These are phyloP conservation scores for Diaporthe eres DNA, from an alignment of 2,329 filamentous ascomycete genomes.

Conservation along the genomic window DNA sequence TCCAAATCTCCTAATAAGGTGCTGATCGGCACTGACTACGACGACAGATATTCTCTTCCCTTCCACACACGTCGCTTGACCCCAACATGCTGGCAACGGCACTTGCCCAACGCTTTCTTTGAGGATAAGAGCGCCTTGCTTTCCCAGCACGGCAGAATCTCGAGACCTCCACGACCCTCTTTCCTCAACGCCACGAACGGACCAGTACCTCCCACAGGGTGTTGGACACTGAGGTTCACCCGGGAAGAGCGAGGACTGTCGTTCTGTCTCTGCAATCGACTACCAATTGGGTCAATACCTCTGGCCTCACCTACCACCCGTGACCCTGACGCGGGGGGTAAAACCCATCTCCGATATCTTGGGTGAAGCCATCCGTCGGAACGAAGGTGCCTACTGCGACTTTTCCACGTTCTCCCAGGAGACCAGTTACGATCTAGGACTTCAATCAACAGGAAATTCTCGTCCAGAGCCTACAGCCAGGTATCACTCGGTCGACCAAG, in stretches of 20 bases:
- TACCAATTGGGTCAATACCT: not conserved
- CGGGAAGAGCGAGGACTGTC: not conserved
- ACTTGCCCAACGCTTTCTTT: not conserved
- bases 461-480: not conserved
- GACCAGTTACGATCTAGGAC: not conserved
- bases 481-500: not conserved
- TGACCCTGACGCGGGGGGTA: not conserved
- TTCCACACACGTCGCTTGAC: not conserved
- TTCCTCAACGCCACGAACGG: not conserved
- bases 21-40: constrained; percentile 33
- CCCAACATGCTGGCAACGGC: constrained; percentile 8
- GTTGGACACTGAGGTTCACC: not conserved
- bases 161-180: constrained; percentile 13
- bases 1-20: constrained; percentile 35
- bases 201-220: not conserved
- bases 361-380: not conserved
- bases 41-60: constrained; percentile 31
- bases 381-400: not conserved
- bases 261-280: not conserved
- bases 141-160: not conserved
- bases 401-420: not conserved
- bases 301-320: not conserved
- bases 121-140: constrained; percentile 17
- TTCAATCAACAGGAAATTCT: not conserved
- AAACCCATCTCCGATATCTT: not conserved